A percentile compares a stretch with the other conserved stretches of the same genome.
Conservation (phyloP, 2,329 filamentous ascomycete genomes). For the Calonectria pseudoturangicola region DNA sequence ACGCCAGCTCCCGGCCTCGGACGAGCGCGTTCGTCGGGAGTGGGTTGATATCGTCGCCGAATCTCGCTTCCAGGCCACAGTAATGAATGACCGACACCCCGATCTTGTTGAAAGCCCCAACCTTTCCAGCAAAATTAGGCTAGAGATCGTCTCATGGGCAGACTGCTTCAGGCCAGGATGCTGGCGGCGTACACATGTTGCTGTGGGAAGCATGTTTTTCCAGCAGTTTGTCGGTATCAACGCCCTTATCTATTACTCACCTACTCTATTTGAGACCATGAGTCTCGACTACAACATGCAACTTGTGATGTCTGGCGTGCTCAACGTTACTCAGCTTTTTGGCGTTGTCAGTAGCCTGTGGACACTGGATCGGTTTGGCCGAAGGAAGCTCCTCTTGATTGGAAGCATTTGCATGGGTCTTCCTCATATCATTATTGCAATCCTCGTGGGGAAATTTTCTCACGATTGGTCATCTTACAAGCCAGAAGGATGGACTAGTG, state of each 20-base stretch:
- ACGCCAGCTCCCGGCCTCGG: conserved; percentile 43
- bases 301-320: conserved; percentile 6
- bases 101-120: not conserved
- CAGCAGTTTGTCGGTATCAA: conserved; percentile 40
- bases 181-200: conserved; percentile 36
- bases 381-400: not conserved
- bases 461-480: not conserved
- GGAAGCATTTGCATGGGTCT: conserved; percentile 6
- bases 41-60: conserved; percentile 41
- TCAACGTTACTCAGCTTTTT: conserved; percentile 4
- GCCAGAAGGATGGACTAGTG: not conserved
- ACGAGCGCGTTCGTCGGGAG: conserved; percentile 45
- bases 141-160: conserved; percentile 22
- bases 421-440: not conserved
- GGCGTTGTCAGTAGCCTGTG: conserved; percentile 9
- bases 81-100: conserved; percentile 20
- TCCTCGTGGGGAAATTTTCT: not conserved
- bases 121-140: conserved; percentile 6
- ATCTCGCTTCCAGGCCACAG: conserved; percentile 17
- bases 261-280: not conserved
- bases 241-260: conserved; percentile 25
- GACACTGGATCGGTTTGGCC: not conserved
- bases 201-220: conserved; percentile 36
- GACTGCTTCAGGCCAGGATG: conserved; percentile 32
- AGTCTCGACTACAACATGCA: conserved; percentile 2